phyloP scores from a whole-genome alignment of 352 stramenopile species.

The Pythium plurisporium region DNA sequence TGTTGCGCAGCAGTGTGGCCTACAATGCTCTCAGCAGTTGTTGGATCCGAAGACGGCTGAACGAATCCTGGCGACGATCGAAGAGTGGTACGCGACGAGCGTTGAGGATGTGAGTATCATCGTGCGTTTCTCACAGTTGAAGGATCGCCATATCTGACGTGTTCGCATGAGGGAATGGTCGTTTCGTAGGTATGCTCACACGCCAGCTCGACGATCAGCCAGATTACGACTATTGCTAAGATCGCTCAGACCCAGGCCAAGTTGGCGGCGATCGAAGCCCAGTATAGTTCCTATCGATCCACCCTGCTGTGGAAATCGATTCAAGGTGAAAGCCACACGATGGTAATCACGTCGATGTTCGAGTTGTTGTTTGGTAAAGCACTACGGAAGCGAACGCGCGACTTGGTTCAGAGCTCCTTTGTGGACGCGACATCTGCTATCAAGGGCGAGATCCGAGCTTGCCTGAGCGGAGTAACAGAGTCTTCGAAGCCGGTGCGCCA shows the following conservation, averaged over 20 bases:
- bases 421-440: constrained; percentile 69
- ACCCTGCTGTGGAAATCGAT: constrained; percentile 36
- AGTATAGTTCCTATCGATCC: constrained; percentile 28
- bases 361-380: constrained; percentile 52
- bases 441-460: constrained; percentile 50
- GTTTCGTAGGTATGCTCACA: constrained; percentile 37
- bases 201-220: constrained; percentile 39
- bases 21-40: not conserved
- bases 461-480: constrained; percentile 24
- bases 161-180: no score
- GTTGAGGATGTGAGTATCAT: constrained; percentile 11
- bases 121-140: no score
- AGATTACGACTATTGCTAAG: constrained; percentile 50
- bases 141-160: no score
- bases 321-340: not conserved
- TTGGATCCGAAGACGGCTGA: not conserved
- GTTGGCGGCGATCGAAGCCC: constrained; percentile 36
- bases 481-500: constrained; percentile 24
- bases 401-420: constrained; percentile 75
- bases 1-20: not conserved
- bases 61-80: not conserved
- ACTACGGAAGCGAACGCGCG: constrained; percentile 56
- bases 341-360: constrained; percentile 42
- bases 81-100: constrained; percentile 7
- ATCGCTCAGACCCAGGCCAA: constrained; percentile 61